A percentile compares a stretch with the other conserved stretches of the same genome.
Conservation (phyloP, 1,284 basidiomycete genomes). For the Cryptococcus sp. region DNA sequence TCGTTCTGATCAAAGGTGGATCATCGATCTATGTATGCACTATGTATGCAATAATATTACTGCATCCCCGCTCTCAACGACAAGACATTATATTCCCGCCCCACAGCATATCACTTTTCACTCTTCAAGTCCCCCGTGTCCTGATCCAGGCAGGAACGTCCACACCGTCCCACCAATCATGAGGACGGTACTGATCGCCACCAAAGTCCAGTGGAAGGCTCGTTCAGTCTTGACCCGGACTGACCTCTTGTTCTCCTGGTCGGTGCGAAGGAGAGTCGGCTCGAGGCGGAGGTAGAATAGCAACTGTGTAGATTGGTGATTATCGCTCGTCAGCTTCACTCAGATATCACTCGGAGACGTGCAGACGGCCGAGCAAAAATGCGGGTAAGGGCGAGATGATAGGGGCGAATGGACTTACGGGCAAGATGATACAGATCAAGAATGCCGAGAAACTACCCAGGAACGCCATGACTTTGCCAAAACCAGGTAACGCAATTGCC, state of each 20-base stretch:
- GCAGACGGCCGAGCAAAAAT: neutral
- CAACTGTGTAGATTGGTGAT: slow-evolving; percentile 24
- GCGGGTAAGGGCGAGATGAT: too few relatives aligned
- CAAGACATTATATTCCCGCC: too few relatives aligned
- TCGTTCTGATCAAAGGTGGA: too few relatives aligned
- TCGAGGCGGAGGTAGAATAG: slow-evolving; percentile 46
- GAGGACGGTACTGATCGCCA: slow-evolving; percentile 65
- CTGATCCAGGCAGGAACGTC: slow-evolving; percentile 59
- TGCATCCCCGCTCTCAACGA: too few relatives aligned
- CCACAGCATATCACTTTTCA: too few relatives aligned
- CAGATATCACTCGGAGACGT: too few relatives aligned
- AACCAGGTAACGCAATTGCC: slow-evolving; percentile 48
- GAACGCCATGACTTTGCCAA: slow-evolving; percentile 82
- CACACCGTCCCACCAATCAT: slow-evolving; percentile 76
- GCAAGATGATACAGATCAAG: slow-evolving; percentile 77
- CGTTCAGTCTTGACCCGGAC: slow-evolving; percentile 60
- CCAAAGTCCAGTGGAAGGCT: slow-evolving; percentile 60
- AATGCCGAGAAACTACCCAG: slow-evolving; percentile 85
- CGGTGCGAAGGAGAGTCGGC: slow-evolving; percentile 21
- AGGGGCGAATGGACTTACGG: slow-evolving; percentile 55
- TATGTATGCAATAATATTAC: too few relatives aligned
- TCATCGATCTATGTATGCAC: too few relatives aligned
- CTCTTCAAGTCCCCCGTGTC: slow-evolving; percentile 26
- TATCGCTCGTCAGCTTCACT: too few relatives aligned
- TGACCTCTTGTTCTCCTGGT: slow-evolving; percentile 7